Conservation (phyloP, 163 green algal genomes). For the Scenedesmus sp. region DNA sequence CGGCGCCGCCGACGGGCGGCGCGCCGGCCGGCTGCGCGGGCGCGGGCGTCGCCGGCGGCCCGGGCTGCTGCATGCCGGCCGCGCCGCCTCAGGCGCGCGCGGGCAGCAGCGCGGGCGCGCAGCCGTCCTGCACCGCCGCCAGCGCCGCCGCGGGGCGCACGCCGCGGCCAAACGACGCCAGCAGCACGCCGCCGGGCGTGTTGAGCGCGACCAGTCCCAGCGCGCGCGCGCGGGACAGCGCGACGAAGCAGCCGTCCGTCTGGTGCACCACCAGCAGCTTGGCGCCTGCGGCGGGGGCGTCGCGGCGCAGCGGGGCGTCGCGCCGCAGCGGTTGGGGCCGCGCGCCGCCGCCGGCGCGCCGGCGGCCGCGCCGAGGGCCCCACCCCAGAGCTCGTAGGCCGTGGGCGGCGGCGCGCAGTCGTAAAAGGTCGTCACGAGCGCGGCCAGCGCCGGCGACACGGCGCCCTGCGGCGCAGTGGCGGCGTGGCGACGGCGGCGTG, state of each 20-base stretch:
- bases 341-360: not conserved
- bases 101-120: too few relatives aligned
- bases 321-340: not conserved
- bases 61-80: not conserved
- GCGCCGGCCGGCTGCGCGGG: too few relatives aligned
- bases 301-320: not conserved
- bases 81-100: not conserved
- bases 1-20: too few relatives aligned
- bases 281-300: slow-evolving; percentile 4
- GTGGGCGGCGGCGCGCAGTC: not conserved
- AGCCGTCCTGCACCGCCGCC: not conserved
- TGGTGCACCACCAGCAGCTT: slow-evolving; percentile 36
- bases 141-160: not conserved
- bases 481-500: not conserved
- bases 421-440: slow-evolving; percentile 20
- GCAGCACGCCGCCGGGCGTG: slow-evolving; percentile 26
- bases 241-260: slow-evolving; percentile 19
- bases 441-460: not conserved
- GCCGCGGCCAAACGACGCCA: slow-evolving; percentile 11
- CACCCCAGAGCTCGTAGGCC: slow-evolving; percentile 30
- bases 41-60: too few relatives aligned
- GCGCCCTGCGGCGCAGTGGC: not conserved
- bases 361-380: not conserved
- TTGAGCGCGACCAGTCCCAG: slow-evolving; percentile 32
- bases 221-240: slow-evolving; percentile 17